Percentiles rank a stretch among this genome's conserved stretches.
These are phyloP conservation scores for Tetradesmus obliquus DNA, from an alignment of 139 green algal genomes.

Conservation along the genomic window DNA sequence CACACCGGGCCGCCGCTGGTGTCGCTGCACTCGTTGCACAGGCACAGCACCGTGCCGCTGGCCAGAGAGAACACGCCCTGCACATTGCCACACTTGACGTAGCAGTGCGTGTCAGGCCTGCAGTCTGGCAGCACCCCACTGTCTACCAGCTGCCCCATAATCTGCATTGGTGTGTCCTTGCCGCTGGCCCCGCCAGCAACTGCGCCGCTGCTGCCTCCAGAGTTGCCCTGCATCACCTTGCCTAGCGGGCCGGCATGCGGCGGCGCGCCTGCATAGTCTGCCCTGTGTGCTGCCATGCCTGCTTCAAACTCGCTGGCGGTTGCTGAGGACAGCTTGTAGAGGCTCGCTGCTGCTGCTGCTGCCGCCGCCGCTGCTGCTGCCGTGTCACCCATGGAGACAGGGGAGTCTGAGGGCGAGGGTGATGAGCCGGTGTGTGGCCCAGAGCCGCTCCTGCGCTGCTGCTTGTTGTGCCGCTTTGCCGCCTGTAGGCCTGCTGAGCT, in stretches of 20 bases:
- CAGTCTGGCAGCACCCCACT: neutral
- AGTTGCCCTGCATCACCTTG: neutral
- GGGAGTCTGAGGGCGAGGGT: neutral
- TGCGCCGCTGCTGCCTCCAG: neutral
- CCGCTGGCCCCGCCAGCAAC: neutral
- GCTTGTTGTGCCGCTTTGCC: conserved; percentile 17
- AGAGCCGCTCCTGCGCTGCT: conserved; percentile 15
- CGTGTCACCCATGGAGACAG: neutral
- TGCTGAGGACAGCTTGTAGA: neutral
- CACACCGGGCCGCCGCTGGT: conserved; percentile 13
- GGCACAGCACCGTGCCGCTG: conserved; percentile 28
- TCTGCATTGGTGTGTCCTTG: conserved; percentile 6
- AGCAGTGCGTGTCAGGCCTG: conserved; percentile 20
- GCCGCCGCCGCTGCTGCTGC: neutral
- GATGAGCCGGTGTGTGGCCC: neutral
- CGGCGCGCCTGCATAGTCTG: neutral
- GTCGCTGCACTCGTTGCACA: conserved; percentile 27
- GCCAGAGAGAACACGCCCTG: conserved; percentile 34
- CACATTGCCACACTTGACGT: conserved; percentile 32
- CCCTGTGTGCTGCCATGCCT: neutral
- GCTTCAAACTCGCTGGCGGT: neutral
- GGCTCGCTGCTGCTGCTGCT: neutral
- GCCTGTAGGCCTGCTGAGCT: neutral
- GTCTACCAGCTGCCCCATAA: conserved; percentile 17
- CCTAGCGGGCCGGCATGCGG: neutral